These are phyloP conservation scores for Bauhinia variegata DNA, from an alignment of 306 rosid genomes.

Conservation along the genomic window DNA sequence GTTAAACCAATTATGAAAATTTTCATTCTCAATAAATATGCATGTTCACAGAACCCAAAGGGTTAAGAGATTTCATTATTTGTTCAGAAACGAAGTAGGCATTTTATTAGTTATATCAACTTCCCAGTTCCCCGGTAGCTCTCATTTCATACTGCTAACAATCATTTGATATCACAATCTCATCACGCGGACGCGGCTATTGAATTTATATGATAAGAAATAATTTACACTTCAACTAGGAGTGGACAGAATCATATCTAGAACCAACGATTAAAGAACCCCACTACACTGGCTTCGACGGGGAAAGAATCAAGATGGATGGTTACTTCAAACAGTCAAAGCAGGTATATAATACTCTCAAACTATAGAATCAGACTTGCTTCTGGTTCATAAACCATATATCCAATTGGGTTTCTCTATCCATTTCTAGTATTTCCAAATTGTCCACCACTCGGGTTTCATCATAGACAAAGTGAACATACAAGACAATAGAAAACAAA, in stretches of 20 bases:
- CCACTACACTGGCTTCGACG: background rate
- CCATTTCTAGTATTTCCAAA: background rate
- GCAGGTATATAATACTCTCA: slow-evolving; percentile 7
- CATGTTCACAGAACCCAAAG: background rate
- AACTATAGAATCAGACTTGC: slow-evolving; percentile 6
- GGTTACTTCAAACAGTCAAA: slow-evolving; percentile 31
- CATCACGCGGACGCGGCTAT: background rate
- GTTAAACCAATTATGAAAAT: background rate
- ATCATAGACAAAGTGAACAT: slow-evolving; percentile 13
- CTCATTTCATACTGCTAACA: background rate
- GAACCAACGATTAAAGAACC: slow-evolving; percentile 13
- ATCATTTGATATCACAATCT: background rate
- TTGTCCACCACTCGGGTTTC: background rate
- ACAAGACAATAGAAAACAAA: slow-evolving; percentile 14
- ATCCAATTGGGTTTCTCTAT: slow-evolving; percentile 5
- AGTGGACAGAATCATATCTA: slow-evolving; percentile 6
- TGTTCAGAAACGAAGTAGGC: background rate
- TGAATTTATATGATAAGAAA: background rate
- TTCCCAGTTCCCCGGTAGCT: background rate
- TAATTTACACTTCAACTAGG: background rate
- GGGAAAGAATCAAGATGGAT: slow-evolving; percentile 5
- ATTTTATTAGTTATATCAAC: background rate
- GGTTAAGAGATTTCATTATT: background rate
- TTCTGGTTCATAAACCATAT: background rate
- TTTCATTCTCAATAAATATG: too few relatives aligned